phyloP scores from a whole-genome alignment of 2,329 filamentous ascomycete genomes.

The Hypocrella siamensis region DNA sequence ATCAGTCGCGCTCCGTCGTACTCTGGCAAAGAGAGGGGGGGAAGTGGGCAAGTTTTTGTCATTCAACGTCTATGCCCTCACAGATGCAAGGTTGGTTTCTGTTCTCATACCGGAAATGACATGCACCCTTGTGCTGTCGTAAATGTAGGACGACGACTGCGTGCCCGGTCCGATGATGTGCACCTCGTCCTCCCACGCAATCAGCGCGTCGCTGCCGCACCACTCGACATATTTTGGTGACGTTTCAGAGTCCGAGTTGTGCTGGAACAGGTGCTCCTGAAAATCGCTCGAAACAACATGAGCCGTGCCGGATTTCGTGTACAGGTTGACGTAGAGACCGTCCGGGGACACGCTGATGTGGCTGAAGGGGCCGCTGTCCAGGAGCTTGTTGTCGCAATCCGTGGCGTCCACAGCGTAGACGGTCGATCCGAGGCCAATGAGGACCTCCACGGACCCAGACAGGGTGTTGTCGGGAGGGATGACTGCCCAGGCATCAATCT shows the following conservation, averaged over 20 bases:
- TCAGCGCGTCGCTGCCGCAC: slow-evolving; percentile 90
- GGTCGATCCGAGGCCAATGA: slow-evolving; percentile 72
- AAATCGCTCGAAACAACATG: slow-evolving; percentile 95
- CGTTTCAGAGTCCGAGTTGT: slow-evolving; percentile 75
- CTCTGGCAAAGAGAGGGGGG: slow-evolving; percentile 25
- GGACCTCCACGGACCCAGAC: slow-evolving; percentile 81
- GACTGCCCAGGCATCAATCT: slow-evolving; percentile 77
- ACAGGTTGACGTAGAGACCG: slow-evolving; percentile 75
- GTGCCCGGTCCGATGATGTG: slow-evolving; percentile 82
- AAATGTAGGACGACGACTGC: slow-evolving; percentile 63
- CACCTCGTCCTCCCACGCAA: slow-evolving; percentile 96
- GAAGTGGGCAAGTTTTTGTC: background rate
- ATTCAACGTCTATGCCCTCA: too few species aligned
- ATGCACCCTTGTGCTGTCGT: slow-evolving; percentile 80
- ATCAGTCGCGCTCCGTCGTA: slow-evolving; percentile 78
- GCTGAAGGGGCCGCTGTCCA: slow-evolving; percentile 84
- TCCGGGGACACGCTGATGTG: slow-evolving; percentile 87
- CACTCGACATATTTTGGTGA: slow-evolving; percentile 79
- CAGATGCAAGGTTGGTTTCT: too few species aligned
- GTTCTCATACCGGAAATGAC: slow-evolving; percentile 55
- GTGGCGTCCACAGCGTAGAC: slow-evolving; percentile 76
- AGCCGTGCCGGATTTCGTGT: slow-evolving; percentile 68
- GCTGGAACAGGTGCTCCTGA: slow-evolving; percentile 79
- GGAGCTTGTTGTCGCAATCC: slow-evolving; percentile 78
- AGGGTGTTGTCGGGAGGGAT: slow-evolving; percentile 79